Evolutionary conservation across 164 flowering plant genomes (phyloP), one percentile per base, ranked within the genome.

Genomic region (Amborella trichopoda): DNA sequence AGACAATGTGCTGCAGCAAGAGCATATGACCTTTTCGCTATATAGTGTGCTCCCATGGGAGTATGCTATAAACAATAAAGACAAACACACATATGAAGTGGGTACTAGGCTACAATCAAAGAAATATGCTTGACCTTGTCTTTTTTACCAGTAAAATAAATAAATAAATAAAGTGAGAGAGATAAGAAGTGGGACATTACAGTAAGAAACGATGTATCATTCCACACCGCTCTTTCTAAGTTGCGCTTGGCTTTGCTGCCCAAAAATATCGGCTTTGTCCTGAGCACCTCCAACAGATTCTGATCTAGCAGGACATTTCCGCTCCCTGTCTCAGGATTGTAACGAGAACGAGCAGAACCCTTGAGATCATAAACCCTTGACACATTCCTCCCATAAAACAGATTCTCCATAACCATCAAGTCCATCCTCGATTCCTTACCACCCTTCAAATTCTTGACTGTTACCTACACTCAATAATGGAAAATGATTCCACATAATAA

Each of bases 341-440:
- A 84, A 26, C 95, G 83, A 28, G 83, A 68, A 5, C 90, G 61
- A 14, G 62, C 55, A 41, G 95, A 84, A 39, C 95, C 95, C 63
- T 84, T 84, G 2, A 84, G 84, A 60, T 84, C 95, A 64, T 84
- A 84, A 3, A 77, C 74, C 53, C 73, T 68, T 4, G 87, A 70
- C 20, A 81, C 65, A 33, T 30, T 73, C 65, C 82, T 81, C 49
- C 48, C 55, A 49, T 55, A 84, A 55, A 84, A 84, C 23, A 84
- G 77, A 49, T 84, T 84, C 67, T 84, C 95, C 95, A 84, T 84
- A 64, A 84, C 87, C 90, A 84, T 77, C 53, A 84, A 48, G 58
- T 84, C 84, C 79, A 81, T 77, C 68, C 76, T 84, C 16, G 55
- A 68, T 59, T 79, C 87, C 58, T 63, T 79, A 10, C 87, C 80